phyloP scores from a whole-genome alignment of 306 rosid species.

The Cicer yamashitae region DNA sequence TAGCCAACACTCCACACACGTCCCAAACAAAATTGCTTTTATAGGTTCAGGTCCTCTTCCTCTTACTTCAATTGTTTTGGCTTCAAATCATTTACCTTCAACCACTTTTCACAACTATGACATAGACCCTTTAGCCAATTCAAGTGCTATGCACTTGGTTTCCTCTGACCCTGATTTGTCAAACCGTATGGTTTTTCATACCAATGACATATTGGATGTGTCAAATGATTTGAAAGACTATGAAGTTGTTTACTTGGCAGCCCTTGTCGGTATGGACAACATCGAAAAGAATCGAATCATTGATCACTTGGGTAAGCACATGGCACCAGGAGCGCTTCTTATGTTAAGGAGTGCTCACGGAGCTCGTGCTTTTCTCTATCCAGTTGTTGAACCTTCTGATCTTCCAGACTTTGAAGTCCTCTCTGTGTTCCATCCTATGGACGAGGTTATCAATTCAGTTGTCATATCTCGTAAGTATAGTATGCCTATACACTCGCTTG shows the following conservation, averaged over 20 bases:
- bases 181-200: slow-evolving; percentile 69
- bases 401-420: slow-evolving; percentile 78
- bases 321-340: slow-evolving; percentile 74
- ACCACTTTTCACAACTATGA: slow-evolving; percentile 81
- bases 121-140: slow-evolving; percentile 70
- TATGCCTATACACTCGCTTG: slow-evolving; percentile 45
- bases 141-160: slow-evolving; percentile 60
- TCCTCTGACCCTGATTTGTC: slow-evolving; percentile 66
- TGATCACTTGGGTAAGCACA: slow-evolving; percentile 63
- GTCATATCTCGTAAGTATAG: slow-evolving; percentile 67
- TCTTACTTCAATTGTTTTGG: slow-evolving; percentile 79
- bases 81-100: slow-evolving; percentile 64
- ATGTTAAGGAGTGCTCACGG: slow-evolving; percentile 93
- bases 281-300: slow-evolving; percentile 62
- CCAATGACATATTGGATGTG: slow-evolving; percentile 68
- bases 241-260: slow-evolving; percentile 85
- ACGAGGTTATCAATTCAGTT: slow-evolving; percentile 82
- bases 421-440: slow-evolving; percentile 76
- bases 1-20: slow-evolving; percentile 50
- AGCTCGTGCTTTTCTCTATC: slow-evolving; percentile 87
- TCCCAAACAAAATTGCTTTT: slow-evolving; percentile 63
- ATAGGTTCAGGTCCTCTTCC: slow-evolving; percentile 96
- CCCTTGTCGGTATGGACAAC: slow-evolving; percentile 86
- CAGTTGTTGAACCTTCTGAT: slow-evolving; percentile 72
- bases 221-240: slow-evolving; percentile 52